Evolutionary conservation across 805 yeast genomes (phyloP).

Genomic region (Sungouiozyma intestinalis): DNA sequence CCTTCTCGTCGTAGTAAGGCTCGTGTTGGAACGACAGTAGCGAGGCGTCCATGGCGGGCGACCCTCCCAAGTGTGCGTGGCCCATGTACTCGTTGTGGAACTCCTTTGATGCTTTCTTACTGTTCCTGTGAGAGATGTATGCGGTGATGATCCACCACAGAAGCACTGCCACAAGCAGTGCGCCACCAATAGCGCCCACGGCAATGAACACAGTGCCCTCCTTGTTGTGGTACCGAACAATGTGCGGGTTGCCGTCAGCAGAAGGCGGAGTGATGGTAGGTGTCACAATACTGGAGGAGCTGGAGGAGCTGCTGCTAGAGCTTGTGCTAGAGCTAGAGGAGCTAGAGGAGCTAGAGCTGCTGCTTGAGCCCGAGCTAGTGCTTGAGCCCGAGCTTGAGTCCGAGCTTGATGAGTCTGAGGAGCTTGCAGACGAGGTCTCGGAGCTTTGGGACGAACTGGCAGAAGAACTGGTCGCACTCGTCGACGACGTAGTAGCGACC

Average conservation of each 20-base stretch:
- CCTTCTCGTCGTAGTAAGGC: not conserved
- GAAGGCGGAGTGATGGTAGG: slow-evolving; percentile 43
- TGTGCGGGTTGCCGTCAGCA: slow-evolving; percentile 51
- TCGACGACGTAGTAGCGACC: slow-evolving; percentile 4
- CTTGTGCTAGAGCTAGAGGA: slow-evolving; percentile 1
- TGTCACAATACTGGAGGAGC: slow-evolving; percentile 12
- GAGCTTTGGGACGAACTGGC: not conserved
- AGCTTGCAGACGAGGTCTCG: not conserved
- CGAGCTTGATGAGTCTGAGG: not conserved
- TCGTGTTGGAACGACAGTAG: not conserved
- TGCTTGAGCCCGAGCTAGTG: not conserved
- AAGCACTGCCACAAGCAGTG: slow-evolving; percentile 40
- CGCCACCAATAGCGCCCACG: slow-evolving; percentile 61
- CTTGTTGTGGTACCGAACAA: slow-evolving; percentile 34
- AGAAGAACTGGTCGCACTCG: not conserved
- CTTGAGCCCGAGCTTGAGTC: not conserved
- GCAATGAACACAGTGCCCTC: slow-evolving; percentile 78
- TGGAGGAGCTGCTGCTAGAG: slow-evolving; percentile 4
- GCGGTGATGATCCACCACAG: slow-evolving; percentile 44
- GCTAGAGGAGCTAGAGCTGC: not conserved
- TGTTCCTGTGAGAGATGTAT: slow-evolving; percentile 39
- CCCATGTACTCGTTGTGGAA: not conserved
- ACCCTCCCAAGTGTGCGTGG: not conserved
- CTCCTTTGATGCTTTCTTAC: slow-evolving; percentile 29
- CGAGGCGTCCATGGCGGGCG: not conserved